A percentile compares a stretch with the other conserved stretches of the same genome.
Evolutionary conservation across 2,329 filamentous ascomycete genomes (phyloP).

Genomic region (Tolypocladium ophioglossoides): DNA sequence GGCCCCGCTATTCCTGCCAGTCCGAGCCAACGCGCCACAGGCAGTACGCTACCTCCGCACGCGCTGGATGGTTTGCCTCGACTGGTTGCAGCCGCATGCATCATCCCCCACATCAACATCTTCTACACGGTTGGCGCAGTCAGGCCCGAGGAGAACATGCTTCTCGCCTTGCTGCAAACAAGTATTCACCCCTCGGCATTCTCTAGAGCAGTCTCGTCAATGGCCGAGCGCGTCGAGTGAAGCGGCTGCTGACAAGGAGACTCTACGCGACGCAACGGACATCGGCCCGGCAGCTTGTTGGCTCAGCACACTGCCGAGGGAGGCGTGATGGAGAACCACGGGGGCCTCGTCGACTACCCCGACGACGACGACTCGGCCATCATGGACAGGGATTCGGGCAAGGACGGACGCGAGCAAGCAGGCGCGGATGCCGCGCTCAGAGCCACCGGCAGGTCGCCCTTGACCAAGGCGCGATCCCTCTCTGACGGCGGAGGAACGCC

Average conservation of each 20-base stretch:
- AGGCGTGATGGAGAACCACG: neutral
- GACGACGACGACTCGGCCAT: slow-evolving; percentile 21
- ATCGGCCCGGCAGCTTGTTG: neutral
- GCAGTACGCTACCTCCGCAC: neutral
- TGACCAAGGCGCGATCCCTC: slow-evolving; percentile 49
- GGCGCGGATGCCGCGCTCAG: slow-evolving; percentile 4
- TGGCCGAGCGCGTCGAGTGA: neutral
- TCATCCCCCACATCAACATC: neutral
- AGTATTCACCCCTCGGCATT: neutral
- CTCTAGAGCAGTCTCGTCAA: neutral
- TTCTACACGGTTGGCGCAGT: neutral
- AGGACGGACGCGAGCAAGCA: slow-evolving; percentile 8
- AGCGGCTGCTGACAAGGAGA: neutral
- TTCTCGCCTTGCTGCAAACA: neutral
- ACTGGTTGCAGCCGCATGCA: neutral
- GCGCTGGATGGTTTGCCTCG: neutral
- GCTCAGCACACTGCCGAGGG: neutral
- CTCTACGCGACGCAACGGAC: neutral
- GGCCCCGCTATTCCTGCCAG: neutral
- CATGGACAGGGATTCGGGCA: slow-evolving; percentile 15
- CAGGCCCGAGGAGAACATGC: neutral
- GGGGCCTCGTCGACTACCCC: slow-evolving; percentile 2
- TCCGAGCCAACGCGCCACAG: neutral
- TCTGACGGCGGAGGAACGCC: slow-evolving; percentile 53
- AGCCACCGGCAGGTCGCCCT: slow-evolving; percentile 23